phyloP scores from a whole-genome alignment of 768 basidiomycete species.

The Candolleomyces aberdarensis region DNA sequence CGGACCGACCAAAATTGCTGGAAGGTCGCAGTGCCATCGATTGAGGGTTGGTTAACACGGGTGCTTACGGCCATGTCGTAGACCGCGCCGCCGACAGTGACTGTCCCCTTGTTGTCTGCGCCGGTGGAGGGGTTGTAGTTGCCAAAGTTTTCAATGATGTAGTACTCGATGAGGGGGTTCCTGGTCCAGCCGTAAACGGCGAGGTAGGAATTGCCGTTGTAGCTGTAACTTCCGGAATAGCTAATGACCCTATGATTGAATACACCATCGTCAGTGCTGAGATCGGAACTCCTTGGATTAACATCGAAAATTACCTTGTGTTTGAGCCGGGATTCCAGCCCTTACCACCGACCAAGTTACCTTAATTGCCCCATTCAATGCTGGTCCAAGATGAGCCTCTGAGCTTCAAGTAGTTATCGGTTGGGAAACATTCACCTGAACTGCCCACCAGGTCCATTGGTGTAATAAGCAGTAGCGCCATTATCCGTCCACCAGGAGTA shows the following conservation, averaged over 20 bases:
- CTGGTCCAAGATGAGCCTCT: slow-evolving; percentile 16
- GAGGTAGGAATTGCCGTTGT: slow-evolving; percentile 39
- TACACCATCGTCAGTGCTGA: not conserved
- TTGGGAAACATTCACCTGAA: not conserved
- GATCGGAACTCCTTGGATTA: too few relatives aligned
- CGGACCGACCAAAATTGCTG: slow-evolving; percentile 47
- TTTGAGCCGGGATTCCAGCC: slow-evolving; percentile 33
- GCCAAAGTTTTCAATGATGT: slow-evolving; percentile 41
- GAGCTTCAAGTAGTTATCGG: not conserved
- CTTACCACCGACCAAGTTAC: slow-evolving; percentile 37
- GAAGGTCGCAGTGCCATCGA: slow-evolving; percentile 41
- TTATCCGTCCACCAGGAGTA: slow-evolving; percentile 37
- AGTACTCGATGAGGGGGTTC: slow-evolving; percentile 46
- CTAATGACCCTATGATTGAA: slow-evolving; percentile 24
- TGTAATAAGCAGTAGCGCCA: slow-evolving; percentile 23
- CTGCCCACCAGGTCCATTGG: slow-evolving; percentile 28
- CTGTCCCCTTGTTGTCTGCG: slow-evolving; percentile 31
- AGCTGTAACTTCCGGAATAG: slow-evolving; percentile 32
- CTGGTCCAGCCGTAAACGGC: slow-evolving; percentile 46
- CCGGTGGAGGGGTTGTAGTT: slow-evolving; percentile 35
- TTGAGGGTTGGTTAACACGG: slow-evolving; percentile 40
- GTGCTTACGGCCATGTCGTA: slow-evolving; percentile 40
- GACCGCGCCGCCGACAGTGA: slow-evolving; percentile 38
- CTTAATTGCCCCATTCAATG: slow-evolving; percentile 30
- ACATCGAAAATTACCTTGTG: too few relatives aligned